These are phyloP conservation scores for Cryphonectria naterciae DNA, from an alignment of 2,329 filamentous ascomycete species.

Conservation along the genomic window DNA sequence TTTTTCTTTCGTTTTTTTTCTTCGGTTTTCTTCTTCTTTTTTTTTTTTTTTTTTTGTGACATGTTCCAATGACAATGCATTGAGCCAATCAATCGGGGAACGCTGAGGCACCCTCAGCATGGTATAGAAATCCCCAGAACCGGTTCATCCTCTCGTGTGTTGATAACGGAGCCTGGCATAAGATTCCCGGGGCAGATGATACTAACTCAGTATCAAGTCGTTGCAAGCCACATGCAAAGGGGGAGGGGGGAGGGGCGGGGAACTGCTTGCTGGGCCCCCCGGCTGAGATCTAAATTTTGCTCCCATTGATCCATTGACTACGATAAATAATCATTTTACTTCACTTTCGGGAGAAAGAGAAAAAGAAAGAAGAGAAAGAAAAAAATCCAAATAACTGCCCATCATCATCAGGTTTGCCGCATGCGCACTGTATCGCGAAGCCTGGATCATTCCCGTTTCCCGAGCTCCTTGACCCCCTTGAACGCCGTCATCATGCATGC, in stretches of 20 bases:
- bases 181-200: slow-evolving; percentile 13
- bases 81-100: background rate
- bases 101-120: background rate
- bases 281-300: slow-evolving; percentile 17
- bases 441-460: slow-evolving; percentile 11
- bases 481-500: slow-evolving; percentile 31
- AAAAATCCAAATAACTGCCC: slow-evolving; percentile 9
- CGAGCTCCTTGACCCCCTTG: slow-evolving; percentile 17
- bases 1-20: background rate
- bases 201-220: slow-evolving; percentile 19
- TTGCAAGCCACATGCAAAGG: background rate
- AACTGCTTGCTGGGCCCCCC: background rate
- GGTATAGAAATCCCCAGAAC: background rate
- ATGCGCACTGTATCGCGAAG: slow-evolving; percentile 16
- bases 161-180: background rate
- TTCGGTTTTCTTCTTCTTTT: background rate
- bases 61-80: background rate
- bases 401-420: slow-evolving; percentile 10
- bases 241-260: too few species aligned
- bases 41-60: background rate
- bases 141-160: background rate
- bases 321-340: slow-evolving; percentile 24
- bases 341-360: background rate
- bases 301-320: slow-evolving; percentile 22
- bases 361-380: background rate